These are phyloP conservation scores for Babesia bigemina DNA, from an alignment of 169 alveolate genomes.

Conservation along the genomic window DNA sequence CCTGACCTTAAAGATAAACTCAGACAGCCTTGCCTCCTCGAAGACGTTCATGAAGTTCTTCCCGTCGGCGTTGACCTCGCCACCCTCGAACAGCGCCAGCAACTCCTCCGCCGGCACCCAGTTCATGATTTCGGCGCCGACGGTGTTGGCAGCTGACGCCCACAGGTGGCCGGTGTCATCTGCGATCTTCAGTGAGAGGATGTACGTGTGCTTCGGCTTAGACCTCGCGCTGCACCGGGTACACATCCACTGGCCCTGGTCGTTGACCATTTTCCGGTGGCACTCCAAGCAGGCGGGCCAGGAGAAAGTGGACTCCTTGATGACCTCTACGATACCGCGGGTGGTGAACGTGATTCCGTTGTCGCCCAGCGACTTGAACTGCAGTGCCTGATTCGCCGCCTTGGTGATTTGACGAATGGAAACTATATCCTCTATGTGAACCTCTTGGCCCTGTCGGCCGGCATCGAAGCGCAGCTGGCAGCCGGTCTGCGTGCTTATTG, in stretches of 20 bases:
- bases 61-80: slow-evolving; percentile 41
- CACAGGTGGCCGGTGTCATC: slow-evolving; percentile 72
- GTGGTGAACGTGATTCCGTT: slow-evolving; percentile 59
- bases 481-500: slow-evolving; percentile 51
- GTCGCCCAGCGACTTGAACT: slow-evolving; percentile 55
- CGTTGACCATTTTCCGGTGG: slow-evolving; percentile 69
- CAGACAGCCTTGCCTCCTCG: slow-evolving; percentile 69
- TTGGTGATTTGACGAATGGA: slow-evolving; percentile 54
- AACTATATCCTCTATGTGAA: slow-evolving; percentile 61
- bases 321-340: slow-evolving; percentile 55
- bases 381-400: slow-evolving; percentile 63
- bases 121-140: slow-evolving; percentile 66
- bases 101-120: slow-evolving; percentile 44
- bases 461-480: slow-evolving; percentile 58
- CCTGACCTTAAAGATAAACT: slow-evolving; percentile 50
- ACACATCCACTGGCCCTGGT: slow-evolving; percentile 63
- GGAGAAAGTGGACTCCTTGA: slow-evolving; percentile 54
- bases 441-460: slow-evolving; percentile 39
- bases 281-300: slow-evolving; percentile 79
- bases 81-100: slow-evolving; percentile 31
- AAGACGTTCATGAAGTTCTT: slow-evolving; percentile 57
- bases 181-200: slow-evolving; percentile 68
- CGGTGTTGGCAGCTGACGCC: slow-evolving; percentile 72
- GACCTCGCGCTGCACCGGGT: slow-evolving; percentile 65
- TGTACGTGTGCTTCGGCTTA: slow-evolving; percentile 72